A percentile compares a stretch with the other conserved stretches of the same genome.
Evolutionary conservation across 2,329 filamentous ascomycete genomes (phyloP).

Genomic region (Clarireedia homoeocarpa): DNA sequence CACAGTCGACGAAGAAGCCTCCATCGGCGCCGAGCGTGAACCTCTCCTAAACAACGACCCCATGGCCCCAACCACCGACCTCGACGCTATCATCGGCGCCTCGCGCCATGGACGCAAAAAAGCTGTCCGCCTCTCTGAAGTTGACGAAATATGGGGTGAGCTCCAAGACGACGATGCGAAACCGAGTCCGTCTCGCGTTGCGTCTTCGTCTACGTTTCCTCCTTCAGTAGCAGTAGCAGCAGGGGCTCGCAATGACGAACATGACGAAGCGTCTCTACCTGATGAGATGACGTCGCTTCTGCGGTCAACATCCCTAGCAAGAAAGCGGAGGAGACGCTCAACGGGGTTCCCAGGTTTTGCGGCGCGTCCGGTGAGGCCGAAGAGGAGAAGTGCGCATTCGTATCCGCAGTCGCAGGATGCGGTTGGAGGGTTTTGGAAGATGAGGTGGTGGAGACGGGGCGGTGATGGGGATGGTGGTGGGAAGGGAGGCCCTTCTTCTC

Average conservation of each 20-base stretch:
- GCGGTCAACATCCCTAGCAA: constrained; percentile 14
- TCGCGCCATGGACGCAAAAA: constrained; percentile 23
- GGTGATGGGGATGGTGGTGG: constrained; percentile 7
- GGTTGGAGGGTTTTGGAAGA: constrained; percentile 43
- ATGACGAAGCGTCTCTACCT: constrained; percentile 12
- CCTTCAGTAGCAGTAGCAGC: background rate
- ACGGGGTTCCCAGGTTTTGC: constrained; percentile 56
- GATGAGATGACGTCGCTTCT: constrained; percentile 24
- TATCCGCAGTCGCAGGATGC: constrained; percentile 35
- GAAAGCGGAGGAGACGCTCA: constrained; percentile 45
- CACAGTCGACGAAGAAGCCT: constrained; percentile 30
- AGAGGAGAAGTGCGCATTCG: constrained; percentile 27
- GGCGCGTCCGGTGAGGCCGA: constrained; percentile 34
- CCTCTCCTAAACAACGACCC: constrained; percentile 25
- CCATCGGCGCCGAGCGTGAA: constrained; percentile 24
- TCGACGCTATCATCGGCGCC: constrained; percentile 25
- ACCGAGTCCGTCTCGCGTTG: constrained; percentile 18
- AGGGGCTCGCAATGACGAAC: background rate
- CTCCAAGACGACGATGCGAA: constrained; percentile 61
- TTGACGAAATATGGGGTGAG: constrained; percentile 80
- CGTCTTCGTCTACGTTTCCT: constrained; percentile 10
- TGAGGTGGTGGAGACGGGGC: constrained; percentile 43
- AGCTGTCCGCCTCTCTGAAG: constrained; percentile 42
- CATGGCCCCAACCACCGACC: constrained; percentile 27
- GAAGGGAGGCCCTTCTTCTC: constrained; percentile 18